Evolutionary conservation across 2,329 filamentous ascomycete genomes (phyloP), one percentile per base, ranked within the genome.

Genomic region (Cordyceps cateniannulata): DNA sequence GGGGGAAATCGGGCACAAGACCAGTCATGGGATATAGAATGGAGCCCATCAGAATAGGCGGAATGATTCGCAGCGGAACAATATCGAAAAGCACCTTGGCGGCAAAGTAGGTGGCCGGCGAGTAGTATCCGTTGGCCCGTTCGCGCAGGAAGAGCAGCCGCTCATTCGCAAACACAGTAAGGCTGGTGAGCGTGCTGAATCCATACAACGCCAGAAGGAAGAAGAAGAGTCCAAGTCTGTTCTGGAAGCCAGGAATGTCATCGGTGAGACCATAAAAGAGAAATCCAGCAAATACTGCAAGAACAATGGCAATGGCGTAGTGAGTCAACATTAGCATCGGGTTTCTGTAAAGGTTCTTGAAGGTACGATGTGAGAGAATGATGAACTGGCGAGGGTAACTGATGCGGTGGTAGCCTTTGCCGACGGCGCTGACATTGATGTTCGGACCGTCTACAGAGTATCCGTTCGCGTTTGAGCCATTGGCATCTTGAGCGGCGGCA

Each of bases 21-120:
- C 95, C 95, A 0, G 93, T 96, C 95, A 99, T 99, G 0, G 95
- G 95, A 72, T 99, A 99, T 24, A 99, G 86, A 64, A 99, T 98
- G 32, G 91, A 86, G 18, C 93, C 95, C 84, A 98, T 95, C 62
- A 99, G 88, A 63, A 98, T 89, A 0, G 95, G 95, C 5, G 95
- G 95, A 52, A 99, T 88, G 60, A 99, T 87, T 53, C 95, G 86
- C n/a, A 99, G 81, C 3, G 95, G 95, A 14, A 99, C 83, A 66
- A 99, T 93, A 71, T 99, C 95, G 71, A 99, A 98, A n/a, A 96
- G 77, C n/a, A 98, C 90, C 77, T 99, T 99, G 68, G 93, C 88
- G 0, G 89, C 81, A 71, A 98, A 99, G 76, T 99, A 99, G 0
- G 93, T 96, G 55, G 96, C 81, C 0, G 95, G 95, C 0, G 90